These are phyloP conservation scores for Cinnamomum micranthum DNA, from an alignment of 164 flowering plant genomes.

Conservation along the genomic window DNA sequence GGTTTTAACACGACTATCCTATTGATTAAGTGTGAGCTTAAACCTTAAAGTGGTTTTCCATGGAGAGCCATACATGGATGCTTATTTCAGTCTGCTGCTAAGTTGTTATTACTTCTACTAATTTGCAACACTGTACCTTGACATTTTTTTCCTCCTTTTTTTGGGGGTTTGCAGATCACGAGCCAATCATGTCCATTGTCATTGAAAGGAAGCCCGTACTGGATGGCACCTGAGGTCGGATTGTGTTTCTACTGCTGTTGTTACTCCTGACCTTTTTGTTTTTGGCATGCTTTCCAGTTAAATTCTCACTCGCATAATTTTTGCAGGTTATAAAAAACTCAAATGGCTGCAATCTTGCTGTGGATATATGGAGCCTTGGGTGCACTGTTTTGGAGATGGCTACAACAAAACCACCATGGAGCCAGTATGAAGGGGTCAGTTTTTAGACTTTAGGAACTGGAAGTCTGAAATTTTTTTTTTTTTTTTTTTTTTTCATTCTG, in stretches of 20 bases:
- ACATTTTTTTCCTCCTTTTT: constrained; percentile 2
- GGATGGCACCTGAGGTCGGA: constrained; percentile 98
- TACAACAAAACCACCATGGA: constrained; percentile 92
- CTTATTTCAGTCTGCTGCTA: neutral
- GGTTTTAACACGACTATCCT: neutral
- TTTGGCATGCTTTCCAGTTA: neutral
- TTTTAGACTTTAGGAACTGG: neutral
- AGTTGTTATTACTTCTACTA: neutral
- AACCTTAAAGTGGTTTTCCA: neutral
- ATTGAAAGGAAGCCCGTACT: constrained; percentile 86
- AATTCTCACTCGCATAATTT: constrained; percentile 7
- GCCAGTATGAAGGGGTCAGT: constrained; percentile 84
- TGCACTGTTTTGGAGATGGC: constrained; percentile 96
- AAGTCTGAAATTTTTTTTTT: neutral
- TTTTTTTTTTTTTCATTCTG: neutral
- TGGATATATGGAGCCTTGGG: constrained; percentile 94
- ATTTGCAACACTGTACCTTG: neutral
- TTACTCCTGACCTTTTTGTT: neutral
- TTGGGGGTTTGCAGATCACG: constrained; percentile 45
- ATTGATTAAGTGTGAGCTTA: neutral
- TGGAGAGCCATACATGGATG: neutral
- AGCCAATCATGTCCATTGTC: constrained; percentile 84
- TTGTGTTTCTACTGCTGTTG: neutral
- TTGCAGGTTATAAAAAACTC: constrained; percentile 68
- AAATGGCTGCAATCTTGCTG: constrained; percentile 75